phyloP scores from a whole-genome alignment of 2,329 filamentous ascomycete species.

The Mariannaea elegans region DNA sequence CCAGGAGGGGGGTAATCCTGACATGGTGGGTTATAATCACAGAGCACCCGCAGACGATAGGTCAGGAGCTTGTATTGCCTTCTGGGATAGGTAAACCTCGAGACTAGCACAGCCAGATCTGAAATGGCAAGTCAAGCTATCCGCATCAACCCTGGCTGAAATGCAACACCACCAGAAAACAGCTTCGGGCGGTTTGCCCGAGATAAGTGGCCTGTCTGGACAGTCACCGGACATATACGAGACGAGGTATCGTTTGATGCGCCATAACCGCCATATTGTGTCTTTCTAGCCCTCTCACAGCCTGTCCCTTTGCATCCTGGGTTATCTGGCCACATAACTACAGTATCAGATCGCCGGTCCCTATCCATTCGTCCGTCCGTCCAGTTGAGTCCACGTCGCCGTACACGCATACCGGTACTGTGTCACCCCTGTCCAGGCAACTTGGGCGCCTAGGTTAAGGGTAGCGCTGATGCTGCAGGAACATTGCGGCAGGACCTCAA shows the following conservation, averaged over 20 bases:
- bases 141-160: not conserved
- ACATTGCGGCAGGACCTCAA: not conserved
- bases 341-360: constrained; percentile 7
- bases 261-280: constrained; percentile 17
- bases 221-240: constrained; percentile 1
- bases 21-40: constrained; percentile 6
- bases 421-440: not conserved
- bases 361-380: not conserved
- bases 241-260: constrained; percentile 8
- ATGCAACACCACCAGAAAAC: not conserved
- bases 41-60: constrained; percentile 3
- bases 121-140: constrained; percentile 1
- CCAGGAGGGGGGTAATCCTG: not conserved
- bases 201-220: constrained; percentile 5
- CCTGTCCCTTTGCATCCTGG: not conserved
- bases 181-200: not conserved
- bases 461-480: constrained; percentile 21
- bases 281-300: not conserved
- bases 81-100: not conserved
- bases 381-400: not conserved
- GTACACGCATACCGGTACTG: too few species aligned
- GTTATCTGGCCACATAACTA: not conserved
- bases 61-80: not conserved
- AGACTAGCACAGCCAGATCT: constrained; percentile 1
- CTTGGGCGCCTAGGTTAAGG: not conserved